These are phyloP conservation scores for Begonia loranthoides DNA, from an alignment of 306 rosid species.

Conservation along the genomic window DNA sequence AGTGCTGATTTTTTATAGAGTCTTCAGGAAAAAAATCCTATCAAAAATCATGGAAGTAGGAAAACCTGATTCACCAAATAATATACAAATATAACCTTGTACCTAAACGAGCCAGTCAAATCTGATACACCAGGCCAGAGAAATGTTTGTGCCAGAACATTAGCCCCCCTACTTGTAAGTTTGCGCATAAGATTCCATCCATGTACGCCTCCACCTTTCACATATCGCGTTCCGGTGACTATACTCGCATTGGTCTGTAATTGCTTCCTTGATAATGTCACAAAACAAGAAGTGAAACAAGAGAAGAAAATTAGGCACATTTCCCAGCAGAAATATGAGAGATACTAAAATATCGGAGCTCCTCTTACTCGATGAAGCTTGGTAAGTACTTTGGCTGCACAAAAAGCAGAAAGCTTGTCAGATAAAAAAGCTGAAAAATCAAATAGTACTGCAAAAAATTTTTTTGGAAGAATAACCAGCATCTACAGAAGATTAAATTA, in stretches of 20 bases:
- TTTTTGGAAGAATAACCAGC: background rate
- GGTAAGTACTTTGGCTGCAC: slow-evolving; percentile 92
- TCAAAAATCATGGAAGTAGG: slow-evolving; percentile 13
- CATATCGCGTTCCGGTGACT: slow-evolving; percentile 95
- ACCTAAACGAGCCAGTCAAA: slow-evolving; percentile 95
- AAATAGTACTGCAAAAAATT: background rate
- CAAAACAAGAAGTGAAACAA: background rate
- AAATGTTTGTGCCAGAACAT: slow-evolving; percentile 94
- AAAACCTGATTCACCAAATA: slow-evolving; percentile 8
- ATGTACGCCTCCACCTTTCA: slow-evolving; percentile 87
- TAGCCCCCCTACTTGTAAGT: slow-evolving; percentile 95
- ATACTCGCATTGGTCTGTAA: slow-evolving; percentile 72
- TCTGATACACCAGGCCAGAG: slow-evolving; percentile 97
- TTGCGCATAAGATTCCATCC: slow-evolving; percentile 99
- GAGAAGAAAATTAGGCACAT: background rate
- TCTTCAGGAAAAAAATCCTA: slow-evolving; percentile 27
- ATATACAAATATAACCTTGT: slow-evolving; percentile 13
- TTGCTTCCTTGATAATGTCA: slow-evolving; percentile 42
- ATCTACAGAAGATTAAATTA: background rate
- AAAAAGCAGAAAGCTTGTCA: slow-evolving; percentile 10
- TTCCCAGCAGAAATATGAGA: no score
- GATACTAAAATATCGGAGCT: background rate
- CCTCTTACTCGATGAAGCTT: slow-evolving; percentile 59
- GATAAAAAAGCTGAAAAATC: slow-evolving; percentile 12
- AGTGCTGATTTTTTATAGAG: slow-evolving; percentile 80